Evolutionary conservation across 2,329 filamentous ascomycete species (phyloP).

Genomic region (Fusarium ambrosium): DNA sequence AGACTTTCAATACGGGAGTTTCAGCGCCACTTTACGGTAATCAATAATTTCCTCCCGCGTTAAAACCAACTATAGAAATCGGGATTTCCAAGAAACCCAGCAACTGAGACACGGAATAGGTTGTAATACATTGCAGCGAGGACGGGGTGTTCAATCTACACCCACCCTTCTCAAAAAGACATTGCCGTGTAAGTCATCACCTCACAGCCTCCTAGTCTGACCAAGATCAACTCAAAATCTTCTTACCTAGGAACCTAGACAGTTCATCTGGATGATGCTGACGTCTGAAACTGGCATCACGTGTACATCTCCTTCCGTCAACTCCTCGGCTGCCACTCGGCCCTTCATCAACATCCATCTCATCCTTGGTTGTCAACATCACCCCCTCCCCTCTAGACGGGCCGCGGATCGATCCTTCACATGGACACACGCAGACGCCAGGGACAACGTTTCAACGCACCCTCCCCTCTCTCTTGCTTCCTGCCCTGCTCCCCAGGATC

Average conservation of each 20-base stretch:
- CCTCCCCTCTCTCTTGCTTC: not conserved
- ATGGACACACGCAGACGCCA: conserved; percentile 20
- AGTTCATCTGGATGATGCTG: not conserved
- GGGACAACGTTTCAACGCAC: conserved; percentile 15
- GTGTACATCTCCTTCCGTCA: not conserved
- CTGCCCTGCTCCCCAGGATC: conserved; percentile 13
- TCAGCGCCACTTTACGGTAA: not conserved
- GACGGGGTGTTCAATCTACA: not conserved
- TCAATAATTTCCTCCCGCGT: not conserved
- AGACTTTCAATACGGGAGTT: not conserved
- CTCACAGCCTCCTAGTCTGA: not conserved
- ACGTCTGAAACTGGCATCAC: not conserved
- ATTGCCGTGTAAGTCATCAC: not conserved
- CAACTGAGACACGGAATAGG: not conserved
- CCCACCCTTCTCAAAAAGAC: not conserved
- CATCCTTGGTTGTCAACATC: conserved; percentile 15
- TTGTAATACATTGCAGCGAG: not conserved
- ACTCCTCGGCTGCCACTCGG: conserved; percentile 2
- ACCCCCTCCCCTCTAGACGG: conserved; percentile 16
- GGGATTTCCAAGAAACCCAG: not conserved
- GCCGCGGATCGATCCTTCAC: conserved; percentile 36
- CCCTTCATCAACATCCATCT: not conserved
- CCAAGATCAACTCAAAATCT: not conserved
- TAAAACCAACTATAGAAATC: not conserved
- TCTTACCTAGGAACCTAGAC: not conserved